Percentiles rank a stretch among this genome's conserved stretches.
phyloP scores from a whole-genome alignment of 352 stramenopile genomes.

The Pythium monospermum region DNA sequence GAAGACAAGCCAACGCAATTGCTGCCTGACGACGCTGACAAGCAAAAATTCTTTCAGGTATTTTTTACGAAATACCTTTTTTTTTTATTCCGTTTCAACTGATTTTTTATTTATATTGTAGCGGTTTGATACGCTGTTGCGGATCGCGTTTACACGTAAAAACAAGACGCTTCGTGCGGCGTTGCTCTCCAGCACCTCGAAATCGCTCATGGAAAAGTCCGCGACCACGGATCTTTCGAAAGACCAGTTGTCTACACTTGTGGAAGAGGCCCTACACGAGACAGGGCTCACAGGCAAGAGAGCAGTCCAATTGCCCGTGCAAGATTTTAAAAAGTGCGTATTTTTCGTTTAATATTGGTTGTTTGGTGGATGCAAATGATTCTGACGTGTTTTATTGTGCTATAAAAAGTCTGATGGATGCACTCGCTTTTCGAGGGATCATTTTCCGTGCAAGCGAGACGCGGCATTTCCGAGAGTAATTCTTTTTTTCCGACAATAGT shows the following conservation, averaged over 20 bases:
- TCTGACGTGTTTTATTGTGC: background rate
- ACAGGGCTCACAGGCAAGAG: constrained; percentile 43
- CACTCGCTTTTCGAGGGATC: constrained; percentile 37
- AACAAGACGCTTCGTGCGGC: constrained; percentile 84
- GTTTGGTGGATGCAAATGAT: background rate
- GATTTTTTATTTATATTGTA: constrained; percentile 14
- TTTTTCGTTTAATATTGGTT: background rate
- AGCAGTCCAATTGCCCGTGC: constrained; percentile 58
- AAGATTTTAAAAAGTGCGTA: constrained; percentile 45
- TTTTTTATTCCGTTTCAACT: too few relatives aligned
- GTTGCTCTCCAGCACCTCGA: constrained; percentile 60
- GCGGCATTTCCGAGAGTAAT: constrained; percentile 64
- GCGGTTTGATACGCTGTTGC: constrained; percentile 72
- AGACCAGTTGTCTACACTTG: constrained; percentile 30
- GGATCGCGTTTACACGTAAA: constrained; percentile 74
- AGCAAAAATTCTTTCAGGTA: constrained; percentile 54
- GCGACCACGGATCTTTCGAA: constrained; percentile 26
- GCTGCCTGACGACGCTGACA: constrained; percentile 13
- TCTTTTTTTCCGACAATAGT: too few relatives aligned
- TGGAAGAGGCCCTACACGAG: constrained; percentile 43
- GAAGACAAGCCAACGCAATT: constrained; percentile 7
- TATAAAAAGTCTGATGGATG: constrained; percentile 37
- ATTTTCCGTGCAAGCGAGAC: constrained; percentile 49
- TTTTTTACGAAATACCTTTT: too few relatives aligned
- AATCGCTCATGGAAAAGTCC: constrained; percentile 26